Percentiles rank a stretch among this genome's conserved stretches.
Conservation (phyloP, 257 asterid genomes). For the Plectranthus barbatus region DNA sequence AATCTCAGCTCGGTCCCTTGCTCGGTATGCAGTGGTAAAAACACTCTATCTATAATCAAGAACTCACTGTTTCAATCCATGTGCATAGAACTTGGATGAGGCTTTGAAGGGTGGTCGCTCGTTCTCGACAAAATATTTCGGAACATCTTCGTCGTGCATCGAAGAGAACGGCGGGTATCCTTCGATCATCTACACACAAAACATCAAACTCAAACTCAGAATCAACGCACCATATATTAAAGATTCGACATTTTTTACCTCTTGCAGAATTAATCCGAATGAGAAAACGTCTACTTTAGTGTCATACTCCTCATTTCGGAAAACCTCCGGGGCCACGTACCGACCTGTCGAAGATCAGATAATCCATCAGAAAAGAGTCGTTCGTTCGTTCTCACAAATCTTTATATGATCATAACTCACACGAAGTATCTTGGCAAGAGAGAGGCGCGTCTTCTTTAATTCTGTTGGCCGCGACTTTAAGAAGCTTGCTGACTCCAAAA, state of each 20-base stretch:
- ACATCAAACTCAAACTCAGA: too few species aligned
- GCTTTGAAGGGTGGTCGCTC: slow-evolving; percentile 89
- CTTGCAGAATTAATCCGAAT: slow-evolving; percentile 84
- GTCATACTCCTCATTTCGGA: slow-evolving; percentile 76
- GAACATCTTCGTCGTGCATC: slow-evolving; percentile 56
- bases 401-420: slow-evolving; percentile 46
- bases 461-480: slow-evolving; percentile 54
- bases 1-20: too few species aligned
- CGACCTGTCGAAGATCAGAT: slow-evolving; percentile 51
- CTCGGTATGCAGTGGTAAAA: too few species aligned
- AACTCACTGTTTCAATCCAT: slow-evolving; percentile 76
- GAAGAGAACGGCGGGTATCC: slow-evolving; percentile 64
- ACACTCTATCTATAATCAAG: too few species aligned
- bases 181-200: slow-evolving; percentile 94
- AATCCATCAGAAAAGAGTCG: too few species aligned
- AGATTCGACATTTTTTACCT: too few species aligned
- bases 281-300: slow-evolving; percentile 97
- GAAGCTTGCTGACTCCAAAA: slow-evolving; percentile 87
- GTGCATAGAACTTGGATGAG: slow-evolving; percentile 55
- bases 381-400: too few species aligned
- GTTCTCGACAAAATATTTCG: slow-evolving; percentile 44
- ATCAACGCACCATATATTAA: too few species aligned
- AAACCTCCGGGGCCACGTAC: slow-evolving; percentile 91
- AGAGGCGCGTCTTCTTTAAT: slow-evolving; percentile 64
- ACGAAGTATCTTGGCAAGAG: slow-evolving; percentile 44